phyloP scores from a whole-genome alignment of 2,329 filamentous ascomycete species.

The Rhexocercosporidium sp. region DNA sequence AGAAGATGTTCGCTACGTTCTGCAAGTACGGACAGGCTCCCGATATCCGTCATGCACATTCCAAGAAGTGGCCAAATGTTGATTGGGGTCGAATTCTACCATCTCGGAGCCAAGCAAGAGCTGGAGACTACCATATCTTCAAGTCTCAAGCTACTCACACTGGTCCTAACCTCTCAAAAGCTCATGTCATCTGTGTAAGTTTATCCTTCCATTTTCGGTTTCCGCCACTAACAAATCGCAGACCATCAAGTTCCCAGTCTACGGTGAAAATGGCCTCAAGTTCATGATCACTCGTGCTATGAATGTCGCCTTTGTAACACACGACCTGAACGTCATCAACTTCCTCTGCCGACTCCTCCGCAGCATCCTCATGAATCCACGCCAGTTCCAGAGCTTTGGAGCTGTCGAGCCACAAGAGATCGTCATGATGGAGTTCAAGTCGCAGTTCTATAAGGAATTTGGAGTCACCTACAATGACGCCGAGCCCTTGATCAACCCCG shows the following conservation, averaged over 20 bases:
- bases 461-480: background rate
- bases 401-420: slow-evolving; percentile 16
- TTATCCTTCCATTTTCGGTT: background rate
- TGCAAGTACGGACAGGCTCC: slow-evolving; percentile 34
- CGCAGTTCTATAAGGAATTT: slow-evolving; percentile 36
- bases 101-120: slow-evolving; percentile 22
- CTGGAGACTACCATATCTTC: slow-evolving; percentile 39
- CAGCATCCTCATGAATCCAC: slow-evolving; percentile 25
- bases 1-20: slow-evolving; percentile 36
- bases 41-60: slow-evolving; percentile 29
- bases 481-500: background rate
- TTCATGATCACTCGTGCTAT: slow-evolving; percentile 29
- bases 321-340: slow-evolving; percentile 19
- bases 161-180: slow-evolving; percentile 19
- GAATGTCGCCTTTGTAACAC: slow-evolving; percentile 28
- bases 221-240: slow-evolving; percentile 12
- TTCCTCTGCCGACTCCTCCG: slow-evolving; percentile 36
- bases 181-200: slow-evolving; percentile 37
- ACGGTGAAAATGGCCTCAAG: slow-evolving; percentile 19
- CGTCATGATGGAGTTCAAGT: slow-evolving; percentile 31
- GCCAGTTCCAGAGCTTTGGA: slow-evolving; percentile 22
- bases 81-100: slow-evolving; percentile 13
- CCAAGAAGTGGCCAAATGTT: slow-evolving; percentile 16
- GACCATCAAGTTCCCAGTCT: slow-evolving; percentile 28
- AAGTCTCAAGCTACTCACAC: slow-evolving; percentile 25